Percentiles rank a stretch among this genome's conserved stretches.
These are phyloP conservation scores for Hypoxylon sp. DNA, from an alignment of 2,329 filamentous ascomycete genomes.

Conservation along the genomic window DNA sequence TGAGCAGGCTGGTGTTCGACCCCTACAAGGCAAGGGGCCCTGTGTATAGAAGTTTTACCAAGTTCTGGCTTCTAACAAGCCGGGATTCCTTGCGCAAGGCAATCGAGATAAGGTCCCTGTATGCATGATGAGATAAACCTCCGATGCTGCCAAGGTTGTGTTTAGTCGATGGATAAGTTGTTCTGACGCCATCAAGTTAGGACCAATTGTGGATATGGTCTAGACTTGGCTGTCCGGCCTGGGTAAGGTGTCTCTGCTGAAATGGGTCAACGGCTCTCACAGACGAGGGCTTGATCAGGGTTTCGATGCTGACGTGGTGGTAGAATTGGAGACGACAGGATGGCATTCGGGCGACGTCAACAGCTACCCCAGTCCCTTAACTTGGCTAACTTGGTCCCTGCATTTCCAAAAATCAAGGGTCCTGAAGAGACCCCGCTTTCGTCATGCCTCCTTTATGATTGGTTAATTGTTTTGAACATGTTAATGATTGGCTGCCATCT, in stretches of 20 bases:
- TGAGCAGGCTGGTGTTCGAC: not conserved
- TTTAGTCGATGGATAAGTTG: not conserved
- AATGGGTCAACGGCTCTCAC: not conserved
- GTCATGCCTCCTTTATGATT: conserved; percentile 47
- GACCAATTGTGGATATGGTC: not conserved
- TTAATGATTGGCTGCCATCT: conserved; percentile 44
- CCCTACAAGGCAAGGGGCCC: not conserved
- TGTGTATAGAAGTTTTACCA: conserved; percentile 8
- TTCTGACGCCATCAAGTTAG: conserved; percentile 6
- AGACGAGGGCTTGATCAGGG: conserved; percentile 9
- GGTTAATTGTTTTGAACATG: conserved; percentile 23
- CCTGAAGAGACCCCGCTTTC: conserved; percentile 39
- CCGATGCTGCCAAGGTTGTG: conserved; percentile 4
- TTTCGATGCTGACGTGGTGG: conserved; percentile 14
- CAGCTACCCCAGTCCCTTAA: conserved; percentile 23
- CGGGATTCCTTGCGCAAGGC: conserved; percentile 9
- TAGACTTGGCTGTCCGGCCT: not conserved
- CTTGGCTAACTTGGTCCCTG: conserved; percentile 40
- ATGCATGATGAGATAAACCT: conserved; percentile 47
- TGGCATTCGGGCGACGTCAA: conserved; percentile 32
- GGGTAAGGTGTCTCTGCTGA: conserved; percentile 23
- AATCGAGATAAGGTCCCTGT: conserved; percentile 24
- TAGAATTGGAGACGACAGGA: conserved; percentile 25
- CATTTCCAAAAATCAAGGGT: conserved; percentile 37
- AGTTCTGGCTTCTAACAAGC: not conserved